These are phyloP conservation scores for Aspergillus tamarii DNA, from an alignment of 2,329 filamentous ascomycete genomes.

Conservation along the genomic window DNA sequence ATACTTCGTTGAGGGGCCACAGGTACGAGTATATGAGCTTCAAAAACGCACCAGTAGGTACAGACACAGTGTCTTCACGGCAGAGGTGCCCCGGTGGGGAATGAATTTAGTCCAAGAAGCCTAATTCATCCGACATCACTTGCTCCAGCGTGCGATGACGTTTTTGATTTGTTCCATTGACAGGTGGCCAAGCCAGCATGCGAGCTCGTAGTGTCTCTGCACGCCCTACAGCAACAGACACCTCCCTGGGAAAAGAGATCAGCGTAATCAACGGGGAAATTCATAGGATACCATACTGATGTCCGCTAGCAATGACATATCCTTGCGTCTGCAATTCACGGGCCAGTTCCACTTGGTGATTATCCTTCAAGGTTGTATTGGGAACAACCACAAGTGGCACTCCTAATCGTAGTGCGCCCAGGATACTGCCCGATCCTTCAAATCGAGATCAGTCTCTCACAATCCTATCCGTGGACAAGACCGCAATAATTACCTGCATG, in stretches of 20 bases:
- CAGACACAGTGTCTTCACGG: background rate
- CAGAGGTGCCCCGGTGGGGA: background rate
- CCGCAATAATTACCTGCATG: conserved; percentile 72
- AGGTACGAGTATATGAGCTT: background rate
- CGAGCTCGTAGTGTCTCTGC: conserved; percentile 51
- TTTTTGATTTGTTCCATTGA: conserved; percentile 48
- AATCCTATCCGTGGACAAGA: conserved; percentile 1
- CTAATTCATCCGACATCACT: conserved; percentile 62
- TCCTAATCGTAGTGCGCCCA: conserved; percentile 75
- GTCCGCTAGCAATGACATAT: conserved; percentile 73
- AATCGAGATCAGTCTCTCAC: conserved; percentile 8
- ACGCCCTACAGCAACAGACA: conserved; percentile 51
- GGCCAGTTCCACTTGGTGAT: conserved; percentile 90
- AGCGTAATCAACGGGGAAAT: conserved; percentile 1
- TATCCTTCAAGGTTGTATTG: conserved; percentile 78
- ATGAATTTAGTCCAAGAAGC: conserved; percentile 53
- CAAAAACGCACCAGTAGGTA: background rate
- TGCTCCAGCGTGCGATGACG: conserved; percentile 49
- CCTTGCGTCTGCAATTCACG: conserved; percentile 72
- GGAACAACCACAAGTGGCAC: conserved; percentile 86
- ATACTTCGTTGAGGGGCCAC: background rate
- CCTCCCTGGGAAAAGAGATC: conserved; percentile 42
- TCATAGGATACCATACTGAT: conserved; percentile 57
- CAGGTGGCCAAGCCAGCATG: conserved; percentile 55
- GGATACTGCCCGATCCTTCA: conserved; percentile 82